phyloP scores from a whole-genome alignment of 495 filamentous ascomycete species.

The Talaromyces ruber region DNA sequence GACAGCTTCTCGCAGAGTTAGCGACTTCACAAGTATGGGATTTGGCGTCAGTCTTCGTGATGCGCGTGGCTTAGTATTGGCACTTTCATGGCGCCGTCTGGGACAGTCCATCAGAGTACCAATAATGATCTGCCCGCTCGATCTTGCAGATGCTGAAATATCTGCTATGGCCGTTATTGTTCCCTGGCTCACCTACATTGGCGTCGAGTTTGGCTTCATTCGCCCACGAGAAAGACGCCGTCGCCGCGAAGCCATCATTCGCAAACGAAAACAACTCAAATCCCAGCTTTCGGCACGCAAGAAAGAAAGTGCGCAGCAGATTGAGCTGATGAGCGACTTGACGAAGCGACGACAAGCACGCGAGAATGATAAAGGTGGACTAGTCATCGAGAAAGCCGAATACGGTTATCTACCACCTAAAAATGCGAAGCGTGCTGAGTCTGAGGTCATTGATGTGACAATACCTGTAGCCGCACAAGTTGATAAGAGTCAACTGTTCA shows the following conservation, averaged over 20 bases:
- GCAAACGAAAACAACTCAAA: conserved; percentile 29
- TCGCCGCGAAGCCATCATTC: conserved; percentile 24
- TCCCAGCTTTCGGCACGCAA: conserved; percentile 32
- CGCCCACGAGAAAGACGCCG: conserved; percentile 30
- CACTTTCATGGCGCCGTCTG: conserved; percentile 32
- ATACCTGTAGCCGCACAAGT: conserved; percentile 40
- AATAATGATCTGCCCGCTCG: conserved; percentile 28
- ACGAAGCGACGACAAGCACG: conserved; percentile 37
- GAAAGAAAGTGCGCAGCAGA: conserved; percentile 42
- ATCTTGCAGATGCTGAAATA: conserved; percentile 24
- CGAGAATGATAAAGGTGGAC: conserved; percentile 26
- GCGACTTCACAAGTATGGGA: conserved; percentile 29
- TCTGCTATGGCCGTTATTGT: conserved; percentile 31
- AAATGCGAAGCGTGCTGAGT: conserved; percentile 17
- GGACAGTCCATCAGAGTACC: conserved; percentile 34
- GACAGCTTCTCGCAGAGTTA: conserved; percentile 28
- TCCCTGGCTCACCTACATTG: conserved; percentile 42
- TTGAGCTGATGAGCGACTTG: conserved; percentile 41
- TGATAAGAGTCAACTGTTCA: conserved; percentile 37
- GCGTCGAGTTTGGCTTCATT: conserved; percentile 38
- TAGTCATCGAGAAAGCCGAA: conserved; percentile 33
- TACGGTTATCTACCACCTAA: conserved; percentile 29
- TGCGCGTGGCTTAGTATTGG: conserved; percentile 25
- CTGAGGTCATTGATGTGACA: conserved; percentile 35
- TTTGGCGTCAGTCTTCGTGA: conserved; percentile 29